Evolutionary conservation across 2,329 filamentous ascomycete genomes (phyloP), one percentile per base, ranked within the genome.

Genomic region (Pseudogymnoascus sp.): DNA sequence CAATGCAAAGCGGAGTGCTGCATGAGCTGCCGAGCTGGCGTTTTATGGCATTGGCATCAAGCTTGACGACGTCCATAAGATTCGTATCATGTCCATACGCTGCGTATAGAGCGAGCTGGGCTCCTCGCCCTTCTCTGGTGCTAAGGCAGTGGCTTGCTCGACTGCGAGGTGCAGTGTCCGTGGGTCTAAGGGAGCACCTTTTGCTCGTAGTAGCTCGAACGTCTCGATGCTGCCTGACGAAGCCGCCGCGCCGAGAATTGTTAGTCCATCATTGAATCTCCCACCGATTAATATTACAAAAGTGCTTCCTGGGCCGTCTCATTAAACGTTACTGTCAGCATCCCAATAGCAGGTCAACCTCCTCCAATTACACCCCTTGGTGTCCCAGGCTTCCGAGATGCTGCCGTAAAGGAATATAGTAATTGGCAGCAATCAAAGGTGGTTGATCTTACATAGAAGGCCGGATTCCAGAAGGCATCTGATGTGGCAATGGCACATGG

Each of bases 361-460:
- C n/a, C 39, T 45, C 56, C 12, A 37, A 57, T 3, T 45, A 10
- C n/a, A 15, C 28, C n/a, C 58, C 63, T 65, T 21, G 26, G 55
- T 18, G 64, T 68, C 39, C 61, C 57, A 26, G 63, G 65, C 9
- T 61, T 59, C 19, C 60, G 61, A 12, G 67, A 67, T 55, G 9
- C 48, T 12, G 63, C 64, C 37, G 64, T 68, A 15, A 30, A 56
- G 21, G 61, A 62, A 59, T 68, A 68, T 59, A 63, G 61, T 60
- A 59, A 61, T 5, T 69, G 66, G 67, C 63, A 67, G 48, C 15
- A 65, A 61, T 67, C 63, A 19, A 23, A 61, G 26, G 65, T 67
- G 9, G 55, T 33, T 39, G 59, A 64, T 62, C 60, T 64, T 26
- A 59, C 9, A 19, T 57, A 62, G 18, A 68, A 67, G 37, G 61